Conservation (phyloP, 805 yeast species). For the Osmozyma mogii region DNA sequence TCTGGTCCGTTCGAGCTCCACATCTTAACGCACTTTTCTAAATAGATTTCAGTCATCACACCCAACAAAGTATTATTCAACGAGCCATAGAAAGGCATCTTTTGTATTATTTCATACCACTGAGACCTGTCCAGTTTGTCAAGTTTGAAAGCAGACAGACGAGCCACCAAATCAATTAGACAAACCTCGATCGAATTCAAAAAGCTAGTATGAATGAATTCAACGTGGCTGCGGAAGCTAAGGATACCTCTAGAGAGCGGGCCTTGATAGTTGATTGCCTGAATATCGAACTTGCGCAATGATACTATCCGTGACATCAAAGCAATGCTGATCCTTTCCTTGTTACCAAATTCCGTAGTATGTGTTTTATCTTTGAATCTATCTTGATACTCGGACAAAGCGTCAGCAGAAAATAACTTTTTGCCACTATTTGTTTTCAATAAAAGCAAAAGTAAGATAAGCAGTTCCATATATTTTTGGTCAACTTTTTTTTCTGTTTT, state of each 20-base stretch:
- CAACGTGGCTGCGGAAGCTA: conserved; percentile 57
- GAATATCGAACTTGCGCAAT: conserved; percentile 25
- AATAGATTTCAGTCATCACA: conserved; percentile 46
- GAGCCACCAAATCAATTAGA: conserved; percentile 41
- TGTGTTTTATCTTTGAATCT: conserved; percentile 19
- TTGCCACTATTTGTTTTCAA: conserved; percentile 30
- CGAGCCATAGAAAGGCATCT: conserved; percentile 53
- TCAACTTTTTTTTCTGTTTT: conserved; percentile 9
- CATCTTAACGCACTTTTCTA: conserved; percentile 33
- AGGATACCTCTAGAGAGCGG: conserved; percentile 63
- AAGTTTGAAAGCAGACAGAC: conserved; percentile 42
- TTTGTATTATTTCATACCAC: conserved; percentile 52
- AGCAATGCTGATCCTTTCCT: conserved; percentile 28
- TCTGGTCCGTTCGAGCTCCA: conserved; percentile 14
- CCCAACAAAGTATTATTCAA: conserved; percentile 60
- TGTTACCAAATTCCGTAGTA: conserved; percentile 24
- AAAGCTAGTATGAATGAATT: conserved; percentile 41
- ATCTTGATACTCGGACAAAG: conserved; percentile 25
- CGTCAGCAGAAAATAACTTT: conserved; percentile 29
- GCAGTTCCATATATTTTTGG: conserved; percentile 26
- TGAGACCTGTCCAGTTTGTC: conserved; percentile 31
- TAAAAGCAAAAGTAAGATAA: conserved; percentile 42
- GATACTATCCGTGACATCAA: conserved; percentile 32
- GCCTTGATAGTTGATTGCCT: conserved; percentile 47
- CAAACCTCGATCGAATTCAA: conserved; percentile 49